Conservation (phyloP, 768 basidiomycete species). For the Tulasnella sp. region DNA sequence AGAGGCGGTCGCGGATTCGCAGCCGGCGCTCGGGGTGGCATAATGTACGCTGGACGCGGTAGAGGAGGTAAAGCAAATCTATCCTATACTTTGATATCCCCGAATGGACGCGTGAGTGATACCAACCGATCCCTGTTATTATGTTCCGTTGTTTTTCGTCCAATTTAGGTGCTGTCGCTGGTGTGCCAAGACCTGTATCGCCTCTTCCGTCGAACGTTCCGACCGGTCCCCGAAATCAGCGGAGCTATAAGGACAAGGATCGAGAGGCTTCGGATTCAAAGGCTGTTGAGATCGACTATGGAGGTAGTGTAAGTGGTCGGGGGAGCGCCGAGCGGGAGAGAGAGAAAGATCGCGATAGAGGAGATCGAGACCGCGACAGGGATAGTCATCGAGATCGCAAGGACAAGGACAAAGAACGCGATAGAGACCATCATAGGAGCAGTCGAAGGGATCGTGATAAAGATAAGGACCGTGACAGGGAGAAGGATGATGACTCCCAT, state of each 20-base stretch:
- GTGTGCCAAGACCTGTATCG: conserved; percentile 65
- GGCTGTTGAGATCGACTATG: conserved; percentile 75
- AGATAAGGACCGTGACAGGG: conserved; percentile 13
- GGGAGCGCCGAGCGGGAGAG: conserved; percentile 16
- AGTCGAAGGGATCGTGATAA: conserved; percentile 11
- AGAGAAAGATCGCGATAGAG: conserved; percentile 14
- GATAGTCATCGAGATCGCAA: conserved; percentile 14
- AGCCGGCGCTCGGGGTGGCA: conserved; percentile 13
- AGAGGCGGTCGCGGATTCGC: neutral
- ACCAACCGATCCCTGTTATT: no score
- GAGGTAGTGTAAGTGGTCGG: conserved; percentile 15
- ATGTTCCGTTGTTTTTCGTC: no score
- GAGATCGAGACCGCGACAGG: conserved; percentile 10
- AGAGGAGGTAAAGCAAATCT: conserved; percentile 8
- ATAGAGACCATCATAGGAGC: conserved; percentile 5
- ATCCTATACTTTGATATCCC: neutral
- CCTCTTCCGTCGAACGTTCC: conserved; percentile 81
- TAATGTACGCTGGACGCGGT: conserved; percentile 12
- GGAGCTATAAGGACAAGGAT: conserved; percentile 62
- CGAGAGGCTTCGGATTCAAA: conserved; percentile 50
- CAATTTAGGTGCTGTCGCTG: conserved; percentile 31
- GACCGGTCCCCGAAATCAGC: conserved; percentile 74
- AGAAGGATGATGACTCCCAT: conserved; percentile 4
- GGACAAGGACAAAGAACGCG: conserved; percentile 8
- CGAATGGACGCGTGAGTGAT: no score